These are phyloP conservation scores for Hyaloperonospora brassicae DNA, from an alignment of 352 stramenopile species.

Conservation along the genomic window DNA sequence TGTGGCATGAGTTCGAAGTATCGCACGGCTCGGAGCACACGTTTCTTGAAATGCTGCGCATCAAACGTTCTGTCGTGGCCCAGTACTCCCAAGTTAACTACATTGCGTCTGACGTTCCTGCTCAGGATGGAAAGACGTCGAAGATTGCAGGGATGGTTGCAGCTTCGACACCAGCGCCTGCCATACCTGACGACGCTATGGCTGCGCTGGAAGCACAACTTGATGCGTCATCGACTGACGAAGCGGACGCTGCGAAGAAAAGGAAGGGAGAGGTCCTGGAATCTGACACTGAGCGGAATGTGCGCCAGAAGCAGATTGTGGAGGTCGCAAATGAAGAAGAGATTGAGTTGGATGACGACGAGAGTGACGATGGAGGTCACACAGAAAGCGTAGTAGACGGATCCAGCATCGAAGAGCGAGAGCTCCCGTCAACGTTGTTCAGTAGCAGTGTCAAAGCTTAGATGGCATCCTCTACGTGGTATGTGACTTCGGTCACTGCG, in stretches of 20 bases:
- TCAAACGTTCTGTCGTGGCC: slow-evolving; percentile 95
- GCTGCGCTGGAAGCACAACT: slow-evolving; percentile 74
- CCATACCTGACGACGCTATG: slow-evolving; percentile 71
- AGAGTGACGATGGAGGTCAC: slow-evolving; percentile 40
- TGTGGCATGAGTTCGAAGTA: slow-evolving; percentile 95
- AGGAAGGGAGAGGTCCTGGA: slow-evolving; percentile 46
- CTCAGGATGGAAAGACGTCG: slow-evolving; percentile 21
- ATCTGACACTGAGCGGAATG: slow-evolving; percentile 57
- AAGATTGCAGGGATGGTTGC: slow-evolving; percentile 51
- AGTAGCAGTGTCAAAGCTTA: slow-evolving; percentile 16
- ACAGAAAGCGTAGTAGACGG: slow-evolving; percentile 13
- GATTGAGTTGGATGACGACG: slow-evolving; percentile 90
- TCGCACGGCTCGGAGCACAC: slow-evolving; percentile 95
- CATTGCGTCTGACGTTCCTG: slow-evolving; percentile 87
- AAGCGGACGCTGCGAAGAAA: slow-evolving; percentile 40
- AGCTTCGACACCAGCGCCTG: slow-evolving; percentile 31
- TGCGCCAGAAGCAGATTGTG: slow-evolving; percentile 74
- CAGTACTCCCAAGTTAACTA: slow-evolving; percentile 96
- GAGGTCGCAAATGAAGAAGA: slow-evolving; percentile 84
- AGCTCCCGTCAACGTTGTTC: slow-evolving; percentile 46
- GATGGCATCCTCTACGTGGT: background rate
- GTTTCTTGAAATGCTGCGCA: slow-evolving; percentile 97
- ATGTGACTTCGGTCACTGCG: no score
- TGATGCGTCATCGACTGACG: slow-evolving; percentile 29
- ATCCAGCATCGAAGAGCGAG: slow-evolving; percentile 45